These are phyloP conservation scores for Musa beccarii DNA, from an alignment of 176 grass and related monocot species.

Conservation along the genomic window DNA sequence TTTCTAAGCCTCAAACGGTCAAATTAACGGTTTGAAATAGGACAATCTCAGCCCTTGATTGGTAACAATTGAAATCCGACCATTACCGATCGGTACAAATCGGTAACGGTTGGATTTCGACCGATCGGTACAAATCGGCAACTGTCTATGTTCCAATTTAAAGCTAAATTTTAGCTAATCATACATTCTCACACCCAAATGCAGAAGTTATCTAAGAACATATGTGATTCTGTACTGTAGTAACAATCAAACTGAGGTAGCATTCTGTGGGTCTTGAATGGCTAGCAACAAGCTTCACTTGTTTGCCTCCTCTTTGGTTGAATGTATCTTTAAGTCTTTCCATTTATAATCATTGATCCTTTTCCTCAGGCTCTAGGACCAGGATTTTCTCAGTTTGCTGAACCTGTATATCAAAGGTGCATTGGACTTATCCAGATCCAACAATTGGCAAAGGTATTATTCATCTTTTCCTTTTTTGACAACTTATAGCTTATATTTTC, in stretches of 20 bases:
- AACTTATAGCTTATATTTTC: neutral
- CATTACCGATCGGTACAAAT: too few species aligned
- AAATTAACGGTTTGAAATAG: too few species aligned
- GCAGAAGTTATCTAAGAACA: neutral
- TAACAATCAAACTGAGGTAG: too few species aligned
- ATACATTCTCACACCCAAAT: neutral
- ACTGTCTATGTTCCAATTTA: too few species aligned
- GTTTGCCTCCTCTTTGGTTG: neutral
- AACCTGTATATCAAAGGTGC: slow-evolving; percentile 89
- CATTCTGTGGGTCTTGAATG: too few species aligned
- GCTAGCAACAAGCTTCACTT: neutral
- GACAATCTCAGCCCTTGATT: too few species aligned
- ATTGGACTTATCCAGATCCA: slow-evolving; percentile 79
- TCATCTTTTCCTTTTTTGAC: neutral
- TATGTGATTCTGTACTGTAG: neutral
- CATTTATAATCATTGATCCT: neutral
- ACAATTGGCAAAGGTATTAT: slow-evolving; percentile 74
- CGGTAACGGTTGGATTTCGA: too few species aligned
- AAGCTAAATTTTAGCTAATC: too few species aligned
- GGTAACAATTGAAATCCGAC: too few species aligned
- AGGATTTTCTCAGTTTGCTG: slow-evolving; percentile 91
- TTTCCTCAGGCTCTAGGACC: slow-evolving; percentile 74
- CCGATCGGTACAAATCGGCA: too few species aligned
- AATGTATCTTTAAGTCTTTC: neutral
- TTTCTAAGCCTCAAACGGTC: too few species aligned